Conservation (phyloP, 805 yeast genomes). For the Saturnispora diversa region DNA sequence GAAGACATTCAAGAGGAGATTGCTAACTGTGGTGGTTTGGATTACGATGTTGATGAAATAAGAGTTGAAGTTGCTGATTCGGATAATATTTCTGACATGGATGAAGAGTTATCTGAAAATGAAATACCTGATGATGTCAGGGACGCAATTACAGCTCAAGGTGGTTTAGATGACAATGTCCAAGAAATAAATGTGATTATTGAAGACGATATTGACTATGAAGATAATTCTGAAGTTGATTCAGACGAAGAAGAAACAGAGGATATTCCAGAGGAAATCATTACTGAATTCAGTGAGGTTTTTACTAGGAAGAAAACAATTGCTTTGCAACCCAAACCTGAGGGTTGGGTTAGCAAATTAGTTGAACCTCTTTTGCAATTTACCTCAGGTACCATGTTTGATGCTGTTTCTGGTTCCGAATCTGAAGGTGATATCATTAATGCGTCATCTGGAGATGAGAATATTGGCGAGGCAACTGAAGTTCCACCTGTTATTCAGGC, state of each 20-base stretch:
- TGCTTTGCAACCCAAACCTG: background rate
- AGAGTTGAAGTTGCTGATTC: too few relatives aligned
- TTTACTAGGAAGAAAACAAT: background rate
- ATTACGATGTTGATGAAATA: slow-evolving; percentile 3
- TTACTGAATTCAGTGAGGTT: background rate
- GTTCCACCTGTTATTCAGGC: too few relatives aligned
- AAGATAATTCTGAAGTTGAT: slow-evolving; percentile 1
- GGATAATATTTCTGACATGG: background rate
- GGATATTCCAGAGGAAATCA: slow-evolving; percentile 5
- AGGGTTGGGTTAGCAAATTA: background rate
- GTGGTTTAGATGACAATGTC: slow-evolving; percentile 4
- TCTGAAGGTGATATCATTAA: slow-evolving; percentile 3
- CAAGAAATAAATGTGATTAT: slow-evolving; percentile 1
- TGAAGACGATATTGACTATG: slow-evolving; percentile 3
- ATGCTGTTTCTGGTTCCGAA: background rate
- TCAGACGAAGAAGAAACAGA: slow-evolving; percentile 4
- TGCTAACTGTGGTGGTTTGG: slow-evolving; percentile 4
- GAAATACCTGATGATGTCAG: background rate
- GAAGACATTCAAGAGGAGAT: slow-evolving; percentile 2
- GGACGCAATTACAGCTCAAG: slow-evolving; percentile 3
- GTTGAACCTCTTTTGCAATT: slow-evolving; percentile 7
- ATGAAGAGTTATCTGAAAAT: background rate
- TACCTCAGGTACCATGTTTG: slow-evolving; percentile 9
- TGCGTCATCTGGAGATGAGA: background rate
- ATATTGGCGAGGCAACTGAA: background rate